Conservation (phyloP, 495 filamentous ascomycete species). For the Tuber brumale region DNA sequence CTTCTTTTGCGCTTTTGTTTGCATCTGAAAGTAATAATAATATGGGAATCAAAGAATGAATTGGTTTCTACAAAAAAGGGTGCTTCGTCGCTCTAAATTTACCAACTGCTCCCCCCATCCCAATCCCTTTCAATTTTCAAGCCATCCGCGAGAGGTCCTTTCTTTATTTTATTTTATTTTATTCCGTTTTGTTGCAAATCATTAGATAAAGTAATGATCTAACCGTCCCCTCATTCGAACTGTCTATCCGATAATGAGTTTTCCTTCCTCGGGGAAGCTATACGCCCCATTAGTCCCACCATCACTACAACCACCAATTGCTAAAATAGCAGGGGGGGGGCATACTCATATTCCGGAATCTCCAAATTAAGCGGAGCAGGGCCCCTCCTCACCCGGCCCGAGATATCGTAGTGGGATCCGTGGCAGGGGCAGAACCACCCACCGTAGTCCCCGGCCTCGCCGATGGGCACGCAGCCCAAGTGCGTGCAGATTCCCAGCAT, state of each 20-base stretch:
- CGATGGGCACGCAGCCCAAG: constrained; percentile 96
- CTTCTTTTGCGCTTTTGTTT: neutral
- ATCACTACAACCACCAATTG: neutral
- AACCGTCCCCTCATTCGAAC: neutral
- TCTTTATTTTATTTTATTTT: too few species aligned
- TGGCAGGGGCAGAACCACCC: constrained; percentile 99
- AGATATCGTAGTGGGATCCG: constrained; percentile 99
- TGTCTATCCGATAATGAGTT: constrained; percentile 70
- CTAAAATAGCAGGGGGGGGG: neutral
- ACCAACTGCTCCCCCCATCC: constrained; percentile 16
- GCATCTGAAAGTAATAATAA: neutral
- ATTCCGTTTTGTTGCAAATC: neutral
- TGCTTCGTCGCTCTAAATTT: constrained; percentile 32
- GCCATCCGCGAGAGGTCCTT: neutral
- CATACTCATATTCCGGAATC: constrained; percentile 71
- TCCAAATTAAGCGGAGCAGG: constrained; percentile 96
- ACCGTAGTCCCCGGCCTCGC: constrained; percentile 94
- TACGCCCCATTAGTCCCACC: constrained; percentile 8
- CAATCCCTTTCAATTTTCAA: constrained; percentile 22
- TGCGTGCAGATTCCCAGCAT: constrained; percentile 99
- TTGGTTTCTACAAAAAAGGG: constrained; percentile 38
- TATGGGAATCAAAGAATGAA: constrained; percentile 21
- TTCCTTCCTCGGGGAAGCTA: constrained; percentile 67
- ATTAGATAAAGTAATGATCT: neutral
- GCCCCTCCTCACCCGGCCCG: constrained; percentile 89